A percentile compares a stretch with the other conserved stretches of the same genome.
Conservation (phyloP, 495 filamentous ascomycete genomes). For the Tuber brumale region DNA sequence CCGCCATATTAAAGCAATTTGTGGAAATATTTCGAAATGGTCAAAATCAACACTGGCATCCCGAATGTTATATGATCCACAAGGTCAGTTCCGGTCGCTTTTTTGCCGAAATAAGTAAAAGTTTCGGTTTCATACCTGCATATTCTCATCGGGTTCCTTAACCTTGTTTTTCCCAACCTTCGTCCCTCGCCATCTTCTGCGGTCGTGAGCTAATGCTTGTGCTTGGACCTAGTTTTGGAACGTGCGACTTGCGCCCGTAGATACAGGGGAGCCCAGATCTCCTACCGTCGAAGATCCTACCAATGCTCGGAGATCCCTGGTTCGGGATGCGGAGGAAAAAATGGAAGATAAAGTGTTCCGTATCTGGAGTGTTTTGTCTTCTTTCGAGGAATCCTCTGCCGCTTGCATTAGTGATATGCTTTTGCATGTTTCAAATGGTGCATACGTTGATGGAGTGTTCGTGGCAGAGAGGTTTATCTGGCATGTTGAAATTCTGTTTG, state of each 20-base stretch:
- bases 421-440: constrained; percentile 95
- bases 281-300: constrained; percentile 57
- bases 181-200: not conserved
- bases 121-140: constrained; percentile 11
- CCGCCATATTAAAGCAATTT: constrained; percentile 98
- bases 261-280: constrained; percentile 46
- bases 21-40: constrained; percentile 98
- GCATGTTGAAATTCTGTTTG: constrained; percentile 90
- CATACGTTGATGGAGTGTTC: constrained; percentile 88
- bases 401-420: constrained; percentile 99
- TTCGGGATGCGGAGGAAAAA: constrained; percentile 78
- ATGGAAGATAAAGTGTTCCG: constrained; percentile 98
- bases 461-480: constrained; percentile 96
- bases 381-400: constrained; percentile 94
- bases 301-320: constrained; percentile 63
- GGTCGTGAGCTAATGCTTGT: constrained; percentile 19
- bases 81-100: constrained; percentile 49
- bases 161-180: constrained; percentile 2
- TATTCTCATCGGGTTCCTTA: constrained; percentile 13
- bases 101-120: not conserved
- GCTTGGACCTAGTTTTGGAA: constrained; percentile 72
- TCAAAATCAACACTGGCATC: constrained; percentile 98
- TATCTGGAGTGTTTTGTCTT: constrained; percentile 96
- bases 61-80: constrained; percentile 99
- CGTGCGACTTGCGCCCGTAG: constrained; percentile 63